Evolutionary conservation across 495 filamentous ascomycete genomes (phyloP), one percentile per base, ranked within the genome.

Genomic region (Neohortaea acidophila): DNA sequence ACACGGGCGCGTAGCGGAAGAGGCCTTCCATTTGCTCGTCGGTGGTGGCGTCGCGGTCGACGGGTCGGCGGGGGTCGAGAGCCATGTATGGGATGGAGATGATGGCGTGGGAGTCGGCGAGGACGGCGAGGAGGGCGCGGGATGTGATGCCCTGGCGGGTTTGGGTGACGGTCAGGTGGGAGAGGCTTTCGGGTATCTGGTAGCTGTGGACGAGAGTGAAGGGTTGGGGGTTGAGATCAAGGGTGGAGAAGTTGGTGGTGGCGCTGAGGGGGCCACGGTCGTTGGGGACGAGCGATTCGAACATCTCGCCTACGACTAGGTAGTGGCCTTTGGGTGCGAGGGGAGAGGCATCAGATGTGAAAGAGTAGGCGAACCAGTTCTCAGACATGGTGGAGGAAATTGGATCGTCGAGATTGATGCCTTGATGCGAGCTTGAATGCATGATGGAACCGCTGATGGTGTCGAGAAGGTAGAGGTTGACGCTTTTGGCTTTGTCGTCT

Each of bases 351-450:
- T 66, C 62, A 20, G 67, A 62, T 4, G 64, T 61, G 17, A 86
- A 81, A n/a, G 83, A 78, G 65, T 89, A 93, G 19, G 81, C 66
- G 56, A 93, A 83, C 85, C 86, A 96, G 63, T 99, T 96, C 63
- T 96, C 89, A 3, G 83, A 78, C 21, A 96, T 61, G 22, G 69
- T 70, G 24, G 81, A 81, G 15, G 75, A 59, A 45, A 94, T 83
- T 2, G 79, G 72, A 46, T 84, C 78, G 8, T 60, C 66, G 1
- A 70, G 65, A 54, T 96, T 91, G 23, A 91, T 75, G 12, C 73
- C 78, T 12, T 67, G 55, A 53, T 94, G 79, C 2, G 65, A 74
- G 31, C 65, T 64, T 2, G 79, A 69, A 53, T 86, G 61, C 2
- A 99, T 64, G 15, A 93, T 57, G 33, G 72, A 66, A 27, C 91